Percentiles rank a stretch among this genome's conserved stretches.
phyloP scores from a whole-genome alignment of 2,329 filamentous ascomycete genomes.

The Ophiostoma sp. region DNA sequence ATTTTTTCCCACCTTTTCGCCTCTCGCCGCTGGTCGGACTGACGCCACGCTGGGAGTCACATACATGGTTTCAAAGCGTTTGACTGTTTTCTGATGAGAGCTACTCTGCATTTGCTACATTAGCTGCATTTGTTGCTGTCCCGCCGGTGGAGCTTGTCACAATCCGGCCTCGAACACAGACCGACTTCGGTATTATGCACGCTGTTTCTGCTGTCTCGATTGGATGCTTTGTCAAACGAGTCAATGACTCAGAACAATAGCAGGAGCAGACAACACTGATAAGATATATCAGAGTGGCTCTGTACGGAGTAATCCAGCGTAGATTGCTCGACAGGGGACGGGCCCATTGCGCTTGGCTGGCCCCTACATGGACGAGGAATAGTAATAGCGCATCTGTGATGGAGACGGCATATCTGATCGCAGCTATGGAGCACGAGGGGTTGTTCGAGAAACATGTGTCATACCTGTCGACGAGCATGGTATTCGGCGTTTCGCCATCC shows the following conservation, averaged over 20 bases:
- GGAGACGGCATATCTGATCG: slow-evolving; percentile 6
- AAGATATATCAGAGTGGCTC: no score
- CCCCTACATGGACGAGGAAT: background rate
- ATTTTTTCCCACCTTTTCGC: slow-evolving; percentile 13
- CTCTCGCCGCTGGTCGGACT: slow-evolving; percentile 15
- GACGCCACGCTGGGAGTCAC: slow-evolving; percentile 5
- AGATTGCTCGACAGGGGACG: background rate
- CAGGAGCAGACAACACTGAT: background rate
- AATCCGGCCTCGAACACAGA: background rate
- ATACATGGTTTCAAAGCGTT: background rate
- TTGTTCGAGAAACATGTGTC: slow-evolving; percentile 2
- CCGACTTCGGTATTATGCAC: slow-evolving; percentile 6
- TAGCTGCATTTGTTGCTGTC: background rate
- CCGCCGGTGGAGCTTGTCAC: background rate
- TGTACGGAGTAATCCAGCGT: no score
- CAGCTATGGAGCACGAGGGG: background rate
- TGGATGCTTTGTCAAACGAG: background rate
- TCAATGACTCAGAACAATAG: slow-evolving; percentile 5
- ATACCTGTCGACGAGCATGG: background rate
- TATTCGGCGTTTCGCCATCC: background rate
- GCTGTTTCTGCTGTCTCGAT: background rate
- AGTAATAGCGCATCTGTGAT: background rate
- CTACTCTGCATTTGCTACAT: background rate
- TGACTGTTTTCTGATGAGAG: background rate
- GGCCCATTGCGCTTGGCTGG: background rate